phyloP scores from a whole-genome alignment of 345 rosid species.

The Angophora floribunda region DNA sequence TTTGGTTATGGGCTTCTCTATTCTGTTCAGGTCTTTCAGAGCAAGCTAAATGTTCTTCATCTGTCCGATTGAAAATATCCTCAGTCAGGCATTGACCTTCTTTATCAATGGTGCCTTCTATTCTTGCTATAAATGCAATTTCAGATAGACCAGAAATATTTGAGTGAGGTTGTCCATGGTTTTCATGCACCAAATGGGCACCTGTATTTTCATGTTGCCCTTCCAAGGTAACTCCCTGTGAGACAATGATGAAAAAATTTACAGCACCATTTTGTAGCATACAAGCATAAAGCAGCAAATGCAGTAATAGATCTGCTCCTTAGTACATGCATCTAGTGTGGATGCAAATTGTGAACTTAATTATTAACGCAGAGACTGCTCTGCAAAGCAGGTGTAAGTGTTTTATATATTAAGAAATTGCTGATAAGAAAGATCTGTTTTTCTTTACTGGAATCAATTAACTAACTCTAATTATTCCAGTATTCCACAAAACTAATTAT shows the following conservation, averaged over 20 bases:
- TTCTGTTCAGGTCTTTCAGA: slow-evolving; percentile 14
- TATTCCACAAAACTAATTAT: neutral
- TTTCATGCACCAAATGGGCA: neutral
- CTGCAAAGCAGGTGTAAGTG: neutral
- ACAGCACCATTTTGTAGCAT: neutral
- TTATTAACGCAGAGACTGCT: neutral
- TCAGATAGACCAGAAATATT: slow-evolving; percentile 18
- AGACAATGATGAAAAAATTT: neutral
- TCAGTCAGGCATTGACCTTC: slow-evolving; percentile 9
- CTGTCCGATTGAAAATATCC: slow-evolving; percentile 6
- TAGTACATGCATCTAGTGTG: neutral
- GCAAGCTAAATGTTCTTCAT: slow-evolving; percentile 11
- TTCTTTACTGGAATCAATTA: neutral
- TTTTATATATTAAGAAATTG: neutral
- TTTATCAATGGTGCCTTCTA: slow-evolving; percentile 8
- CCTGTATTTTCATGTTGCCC: neutral
- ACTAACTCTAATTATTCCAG: neutral
- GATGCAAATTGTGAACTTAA: neutral
- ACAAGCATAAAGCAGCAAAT: neutral
- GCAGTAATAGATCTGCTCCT: neutral
- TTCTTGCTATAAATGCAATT: slow-evolving; percentile 7
- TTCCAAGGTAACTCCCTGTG: neutral
- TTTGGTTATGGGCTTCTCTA: slow-evolving; percentile 7
- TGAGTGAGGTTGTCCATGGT: neutral
- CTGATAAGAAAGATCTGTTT: neutral